Conservation (phyloP, 495 filamentous ascomycete species). For the Tirmania nivea region DNA sequence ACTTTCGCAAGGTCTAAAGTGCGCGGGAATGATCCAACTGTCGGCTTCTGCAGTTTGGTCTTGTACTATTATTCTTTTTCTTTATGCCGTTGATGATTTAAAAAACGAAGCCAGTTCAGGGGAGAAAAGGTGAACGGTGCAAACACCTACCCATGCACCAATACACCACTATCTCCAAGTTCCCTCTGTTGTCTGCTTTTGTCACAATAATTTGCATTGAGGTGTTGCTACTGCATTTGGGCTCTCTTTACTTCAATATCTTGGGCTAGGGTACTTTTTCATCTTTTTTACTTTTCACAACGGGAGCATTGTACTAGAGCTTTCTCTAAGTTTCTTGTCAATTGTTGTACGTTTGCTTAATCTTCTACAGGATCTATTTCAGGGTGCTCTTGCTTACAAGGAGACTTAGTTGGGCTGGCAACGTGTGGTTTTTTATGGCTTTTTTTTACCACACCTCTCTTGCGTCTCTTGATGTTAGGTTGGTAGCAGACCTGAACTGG, state of each 20-base stretch:
- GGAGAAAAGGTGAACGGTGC: constrained; percentile 13
- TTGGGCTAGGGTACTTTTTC: constrained; percentile 17
- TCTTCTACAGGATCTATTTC: background rate
- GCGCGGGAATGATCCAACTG: constrained; percentile 8
- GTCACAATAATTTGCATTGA: constrained; percentile 11
- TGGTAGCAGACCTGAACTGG: no score
- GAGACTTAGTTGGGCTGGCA: background rate
- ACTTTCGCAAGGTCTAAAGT: constrained; percentile 43
- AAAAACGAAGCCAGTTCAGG: constrained; percentile 15
- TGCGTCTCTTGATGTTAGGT: background rate
- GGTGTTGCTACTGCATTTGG: constrained; percentile 9
- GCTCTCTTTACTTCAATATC: constrained; percentile 1
- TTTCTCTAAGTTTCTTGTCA: background rate
- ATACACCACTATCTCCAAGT: constrained; percentile 12
- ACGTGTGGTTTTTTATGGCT: background rate
- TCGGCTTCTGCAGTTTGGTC: constrained; percentile 9
- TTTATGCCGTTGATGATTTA: constrained; percentile 33
- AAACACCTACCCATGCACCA: background rate
- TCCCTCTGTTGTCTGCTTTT: constrained; percentile 19
- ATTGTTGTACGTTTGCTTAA: background rate
- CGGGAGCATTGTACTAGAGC: background rate
- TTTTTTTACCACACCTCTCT: background rate
- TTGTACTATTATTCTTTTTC: constrained; percentile 28
- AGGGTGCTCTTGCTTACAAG: background rate
- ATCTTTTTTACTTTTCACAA: constrained; percentile 7